Base-by-base conservation (phyloP, 2,329 filamentous ascomycete genomes). In the Penicillium sp. region DNA sequence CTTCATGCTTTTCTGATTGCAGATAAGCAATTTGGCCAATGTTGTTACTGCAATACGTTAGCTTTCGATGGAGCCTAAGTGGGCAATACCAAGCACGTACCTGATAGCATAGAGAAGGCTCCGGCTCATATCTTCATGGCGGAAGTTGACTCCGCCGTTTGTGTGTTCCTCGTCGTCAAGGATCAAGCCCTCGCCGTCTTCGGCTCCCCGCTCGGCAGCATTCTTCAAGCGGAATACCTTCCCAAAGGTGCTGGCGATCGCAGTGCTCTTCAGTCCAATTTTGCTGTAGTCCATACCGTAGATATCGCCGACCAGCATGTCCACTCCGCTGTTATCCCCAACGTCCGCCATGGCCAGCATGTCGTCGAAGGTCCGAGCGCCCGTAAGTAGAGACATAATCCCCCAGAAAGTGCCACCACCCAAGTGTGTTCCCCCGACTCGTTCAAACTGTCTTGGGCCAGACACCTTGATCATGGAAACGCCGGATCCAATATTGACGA, bases 381-480 rank as follows among this genome's bases (percentile, higher is more conserved):
- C 92, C 0, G 95, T 99, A 39, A 99, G 82, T 51, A 99, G 83
- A 13, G 91, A 95, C 37, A 99, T 83, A 25, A 99, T 81, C 1
- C 95, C 95, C 95, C 95, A 99, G 52, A 99, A 88, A 1, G 95
- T 99, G n/a, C 95, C 95, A 45, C 95, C 95, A 33, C 95, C 95
- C 0, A 99, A 84, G 4, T 93, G 96, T 3, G 95, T 97, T 59
- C 95, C 95, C 53, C 95, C 95, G 10, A 99, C 93, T 67, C 95
- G 91, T 75, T 96, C 84, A 74, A 89, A 97, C 63, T 92, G 85
- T 54, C 89, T 85, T 0, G 92, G 93, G 0, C 93, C 93, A 0
- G 91, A 96, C 8, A 99, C 95, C 73, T 98, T 98, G 76, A 99
- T 89, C 85, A 99, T 96, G 43, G 90, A 95, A 5, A 99, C 95